phyloP scores from a whole-genome alignment of 169 alveolate genomes.

The Babesia microti region DNA sequence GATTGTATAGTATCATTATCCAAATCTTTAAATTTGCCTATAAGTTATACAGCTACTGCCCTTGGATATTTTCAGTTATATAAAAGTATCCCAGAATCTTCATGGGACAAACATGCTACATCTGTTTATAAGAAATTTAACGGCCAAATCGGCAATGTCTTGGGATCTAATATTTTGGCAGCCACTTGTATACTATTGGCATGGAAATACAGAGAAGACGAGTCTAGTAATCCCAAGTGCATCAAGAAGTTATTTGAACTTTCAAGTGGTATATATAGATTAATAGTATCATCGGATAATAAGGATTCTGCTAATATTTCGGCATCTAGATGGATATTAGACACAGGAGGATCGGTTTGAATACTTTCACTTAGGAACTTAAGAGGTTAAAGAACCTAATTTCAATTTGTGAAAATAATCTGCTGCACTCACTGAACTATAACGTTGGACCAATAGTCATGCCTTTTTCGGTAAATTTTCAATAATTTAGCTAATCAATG shows the following conservation, averaged over 20 bases:
- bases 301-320: conserved; percentile 5
- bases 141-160: no score
- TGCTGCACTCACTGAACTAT: conserved; percentile 34
- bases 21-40: no score
- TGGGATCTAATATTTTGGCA: no score
- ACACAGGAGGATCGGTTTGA: conserved; percentile 32
- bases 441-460: conserved; percentile 37
- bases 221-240: conserved; percentile 12
- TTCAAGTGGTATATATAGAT: conserved; percentile 21
- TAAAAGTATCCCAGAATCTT: no score
- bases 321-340: conserved; percentile 42
- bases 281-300: conserved; percentile 11
- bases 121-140: no score
- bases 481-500: conserved; percentile 14
- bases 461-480: conserved; percentile 26
- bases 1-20: no score
- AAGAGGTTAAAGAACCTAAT: conserved; percentile 25
- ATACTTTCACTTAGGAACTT: conserved; percentile 11
- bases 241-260: conserved; percentile 24
- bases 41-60: no score
- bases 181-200: conserved; percentile 41
- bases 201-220: conserved; percentile 48
- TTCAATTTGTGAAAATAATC: conserved; percentile 19
- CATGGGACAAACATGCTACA: no score
- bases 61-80: no score